phyloP scores from a whole-genome alignment of 2,329 filamentous ascomycete genomes.

The Botrytis fragariae region DNA sequence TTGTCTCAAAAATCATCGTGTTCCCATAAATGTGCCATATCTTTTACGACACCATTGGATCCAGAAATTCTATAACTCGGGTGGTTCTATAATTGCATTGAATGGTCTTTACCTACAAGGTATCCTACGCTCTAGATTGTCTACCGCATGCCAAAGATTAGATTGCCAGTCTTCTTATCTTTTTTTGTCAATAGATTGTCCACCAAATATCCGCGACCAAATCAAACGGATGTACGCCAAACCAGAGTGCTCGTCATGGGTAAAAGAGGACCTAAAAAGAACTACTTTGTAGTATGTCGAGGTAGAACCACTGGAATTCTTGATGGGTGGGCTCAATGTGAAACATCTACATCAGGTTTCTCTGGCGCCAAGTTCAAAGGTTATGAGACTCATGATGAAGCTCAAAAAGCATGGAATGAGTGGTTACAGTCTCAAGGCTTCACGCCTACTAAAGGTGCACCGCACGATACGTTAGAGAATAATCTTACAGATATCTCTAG shows the following conservation, averaged over 20 bases:
- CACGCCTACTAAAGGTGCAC: not conserved
- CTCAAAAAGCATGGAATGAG: slow-evolving; percentile 25
- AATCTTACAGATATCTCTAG: not conserved
- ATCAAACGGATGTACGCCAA: not conserved
- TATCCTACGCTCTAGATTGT: not conserved
- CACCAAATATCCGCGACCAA: not conserved
- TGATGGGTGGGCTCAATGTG: slow-evolving; percentile 22
- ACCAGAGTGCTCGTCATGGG: not conserved
- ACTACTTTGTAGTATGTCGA: slow-evolving; percentile 23
- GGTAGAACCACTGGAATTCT: slow-evolving; percentile 27
- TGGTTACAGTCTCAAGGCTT: slow-evolving; percentile 7
- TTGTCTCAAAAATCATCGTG: not conserved
- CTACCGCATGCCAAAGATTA: not conserved
- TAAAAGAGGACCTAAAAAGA: slow-evolving; percentile 13
- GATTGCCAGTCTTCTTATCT: not conserved
- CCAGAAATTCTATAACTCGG: not conserved
- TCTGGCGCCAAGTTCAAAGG: slow-evolving; percentile 15
- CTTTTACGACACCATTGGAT: not conserved
- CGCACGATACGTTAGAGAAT: not conserved
- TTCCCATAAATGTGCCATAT: not conserved
- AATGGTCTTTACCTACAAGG: not conserved
- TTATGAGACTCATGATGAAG: slow-evolving; percentile 21
- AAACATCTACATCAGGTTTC: slow-evolving; percentile 26
- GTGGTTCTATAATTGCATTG: not conserved
- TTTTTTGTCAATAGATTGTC: not conserved